A percentile compares a stretch with the other conserved stretches of the same genome.
Evolutionary conservation across 805 yeast genomes (phyloP).

Genomic region (Kuraishia borneana): DNA sequence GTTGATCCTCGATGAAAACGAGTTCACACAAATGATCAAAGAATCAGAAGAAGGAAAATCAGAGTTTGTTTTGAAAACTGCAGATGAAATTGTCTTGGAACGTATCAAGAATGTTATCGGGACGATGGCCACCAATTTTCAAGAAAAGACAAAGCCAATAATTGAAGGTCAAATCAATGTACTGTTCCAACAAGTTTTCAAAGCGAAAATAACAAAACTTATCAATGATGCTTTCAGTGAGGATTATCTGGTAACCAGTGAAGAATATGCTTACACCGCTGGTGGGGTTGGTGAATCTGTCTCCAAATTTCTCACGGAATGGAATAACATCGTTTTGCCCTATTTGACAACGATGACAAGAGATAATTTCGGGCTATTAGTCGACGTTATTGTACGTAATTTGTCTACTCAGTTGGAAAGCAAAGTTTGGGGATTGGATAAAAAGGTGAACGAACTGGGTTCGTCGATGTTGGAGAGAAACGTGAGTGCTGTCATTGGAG

Average conservation of each 20-base stretch:
- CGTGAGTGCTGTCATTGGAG: slow-evolving; percentile 59
- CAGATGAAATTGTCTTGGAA: not conserved
- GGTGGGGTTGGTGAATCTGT: slow-evolving; percentile 17
- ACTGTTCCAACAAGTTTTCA: slow-evolving; percentile 25
- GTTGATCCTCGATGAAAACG: slow-evolving; percentile 20
- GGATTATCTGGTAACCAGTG: slow-evolving; percentile 20
- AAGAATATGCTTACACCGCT: slow-evolving; percentile 2
- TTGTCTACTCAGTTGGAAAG: slow-evolving; percentile 51
- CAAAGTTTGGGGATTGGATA: slow-evolving; percentile 54
- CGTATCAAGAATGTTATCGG: not conserved
- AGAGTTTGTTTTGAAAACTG: slow-evolving; percentile 2
- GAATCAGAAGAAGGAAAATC: slow-evolving; percentile 10
- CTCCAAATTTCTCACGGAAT: slow-evolving; percentile 41
- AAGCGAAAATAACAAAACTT: slow-evolving; percentile 20
- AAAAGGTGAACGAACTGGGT: slow-evolving; percentile 72
- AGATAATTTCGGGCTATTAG: slow-evolving; percentile 38
- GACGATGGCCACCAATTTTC: slow-evolving; percentile 1
- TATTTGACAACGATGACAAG: slow-evolving; percentile 26
- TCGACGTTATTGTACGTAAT: slow-evolving; percentile 36
- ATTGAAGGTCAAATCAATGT: slow-evolving; percentile 14
- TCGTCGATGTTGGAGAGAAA: slow-evolving; percentile 78
- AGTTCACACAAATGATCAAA: slow-evolving; percentile 11
- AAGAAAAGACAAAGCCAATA: not conserved
- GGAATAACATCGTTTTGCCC: slow-evolving; percentile 59
- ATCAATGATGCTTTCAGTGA: slow-evolving; percentile 26